These are phyloP conservation scores for Lumnitzera littorea DNA, from an alignment of 345 rosid genomes.

Conservation along the genomic window DNA sequence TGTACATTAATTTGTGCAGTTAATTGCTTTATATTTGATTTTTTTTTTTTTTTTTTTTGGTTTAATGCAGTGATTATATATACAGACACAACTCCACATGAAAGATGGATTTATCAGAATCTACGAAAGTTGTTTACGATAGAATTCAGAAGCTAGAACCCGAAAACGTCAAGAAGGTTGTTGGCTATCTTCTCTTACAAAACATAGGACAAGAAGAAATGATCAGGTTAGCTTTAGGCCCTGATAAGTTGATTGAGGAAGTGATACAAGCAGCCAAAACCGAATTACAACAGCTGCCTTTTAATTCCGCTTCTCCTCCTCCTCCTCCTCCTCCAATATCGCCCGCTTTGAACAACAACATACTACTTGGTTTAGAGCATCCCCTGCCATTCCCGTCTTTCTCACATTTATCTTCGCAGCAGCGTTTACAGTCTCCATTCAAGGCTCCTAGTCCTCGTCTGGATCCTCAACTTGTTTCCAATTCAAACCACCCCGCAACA, in stretches of 20 bases:
- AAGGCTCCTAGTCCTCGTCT: slow-evolving; percentile 19
- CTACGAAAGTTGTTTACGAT: slow-evolving; percentile 30
- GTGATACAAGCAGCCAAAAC: slow-evolving; percentile 33
- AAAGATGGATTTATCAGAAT: slow-evolving; percentile 43
- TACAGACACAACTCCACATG: slow-evolving; percentile 4
- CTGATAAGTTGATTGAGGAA: slow-evolving; percentile 40
- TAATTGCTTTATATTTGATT: background rate
- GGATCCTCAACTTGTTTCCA: slow-evolving; percentile 11
- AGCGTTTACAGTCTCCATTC: slow-evolving; percentile 11
- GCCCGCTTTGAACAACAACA: slow-evolving; percentile 19
- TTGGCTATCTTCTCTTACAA: slow-evolving; percentile 42
- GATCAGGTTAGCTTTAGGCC: slow-evolving; percentile 30
- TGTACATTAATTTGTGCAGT: background rate
- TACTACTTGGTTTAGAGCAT: slow-evolving; percentile 11
- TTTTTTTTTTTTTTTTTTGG: background rate
- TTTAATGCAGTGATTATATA: slow-evolving; percentile 13
- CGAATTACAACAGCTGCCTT: slow-evolving; percentile 27
- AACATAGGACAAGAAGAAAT: slow-evolving; percentile 37
- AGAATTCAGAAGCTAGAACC: slow-evolving; percentile 48
- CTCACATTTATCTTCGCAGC: slow-evolving; percentile 12
- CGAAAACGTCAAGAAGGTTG: slow-evolving; percentile 38
- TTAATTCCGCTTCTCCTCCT: slow-evolving; percentile 20
- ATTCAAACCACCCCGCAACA: slow-evolving; percentile 9
- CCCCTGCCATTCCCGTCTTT: slow-evolving; percentile 17
- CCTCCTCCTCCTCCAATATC: slow-evolving; percentile 19